phyloP scores from a whole-genome alignment of 2,329 filamentous ascomycete genomes.

The Macrophomina pseudophaseolina region DNA sequence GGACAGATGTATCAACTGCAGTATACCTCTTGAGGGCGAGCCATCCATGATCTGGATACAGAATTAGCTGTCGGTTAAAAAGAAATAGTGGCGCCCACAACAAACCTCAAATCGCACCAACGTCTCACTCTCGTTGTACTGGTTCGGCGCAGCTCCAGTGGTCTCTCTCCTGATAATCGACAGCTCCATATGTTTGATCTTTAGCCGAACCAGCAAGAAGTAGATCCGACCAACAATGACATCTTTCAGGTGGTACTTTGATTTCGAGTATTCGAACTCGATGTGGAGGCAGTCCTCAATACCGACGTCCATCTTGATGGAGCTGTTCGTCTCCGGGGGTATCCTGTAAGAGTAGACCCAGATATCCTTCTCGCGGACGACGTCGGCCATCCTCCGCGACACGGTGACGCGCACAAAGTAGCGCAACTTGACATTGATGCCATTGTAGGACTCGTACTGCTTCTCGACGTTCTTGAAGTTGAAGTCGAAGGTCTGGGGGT shows the following conservation, averaged over 20 bases:
- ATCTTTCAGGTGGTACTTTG: slow-evolving; percentile 98
- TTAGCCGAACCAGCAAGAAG: slow-evolving; percentile 92
- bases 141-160: slow-evolving; percentile 93
- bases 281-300: slow-evolving; percentile 99
- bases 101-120: slow-evolving; percentile 90
- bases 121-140: slow-evolving; percentile 99
- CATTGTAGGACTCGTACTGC: slow-evolving; percentile 99
- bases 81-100: not conserved
- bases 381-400: slow-evolving; percentile 94
- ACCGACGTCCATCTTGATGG: slow-evolving; percentile 99
- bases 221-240: slow-evolving; percentile 99
- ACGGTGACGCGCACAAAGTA: slow-evolving; percentile 99
- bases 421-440: slow-evolving; percentile 98
- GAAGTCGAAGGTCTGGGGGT: slow-evolving; percentile 98
- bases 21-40: slow-evolving; percentile 87
- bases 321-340: slow-evolving; percentile 96
- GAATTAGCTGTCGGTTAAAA: slow-evolving; percentile 27
- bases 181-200: slow-evolving; percentile 99
- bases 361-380: slow-evolving; percentile 98
- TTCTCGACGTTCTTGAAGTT: slow-evolving; percentile 99
- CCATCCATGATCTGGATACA: slow-evolving; percentile 90
- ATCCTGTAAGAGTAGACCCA: slow-evolving; percentile 99
- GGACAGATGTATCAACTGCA: not conserved
- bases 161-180: slow-evolving; percentile 97
- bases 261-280: slow-evolving; percentile 99